Base-by-base conservation (phyloP, 768 basidiomycete species). In the Amanita exitialis region DNA sequence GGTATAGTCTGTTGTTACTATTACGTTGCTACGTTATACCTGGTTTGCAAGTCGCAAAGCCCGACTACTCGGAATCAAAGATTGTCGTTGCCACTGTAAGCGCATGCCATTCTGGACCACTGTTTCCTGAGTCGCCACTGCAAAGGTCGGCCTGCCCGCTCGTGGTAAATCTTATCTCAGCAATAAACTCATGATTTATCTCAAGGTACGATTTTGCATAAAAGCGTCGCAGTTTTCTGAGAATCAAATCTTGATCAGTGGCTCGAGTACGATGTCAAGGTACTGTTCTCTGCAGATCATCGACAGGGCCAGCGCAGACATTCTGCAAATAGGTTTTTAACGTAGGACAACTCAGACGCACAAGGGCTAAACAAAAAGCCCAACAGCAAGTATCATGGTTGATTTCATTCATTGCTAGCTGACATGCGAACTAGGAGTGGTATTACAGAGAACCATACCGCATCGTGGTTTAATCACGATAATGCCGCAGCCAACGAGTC, bases 51-150 rank as follows among this genome's bases (percentile, higher is more conserved):
- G 90, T 95, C 43, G 86, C 89, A 49, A 97, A 95, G 66, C 96
- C 96, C 4, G 96, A 99, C 62, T 98, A 98, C 60, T 96, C 93
- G 3, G 94, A 97, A 62, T 90, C 91, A 34, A 99, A 98, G 78
- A 96, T 99, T 57, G 92, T 99, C 6, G 79, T 98, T 9, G 95
- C 95, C 2, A 97, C 97, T 90, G 95, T 92, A 47, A 44, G 68
- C 52, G 3, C 10, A 27, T 37, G 13, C 23, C n/a, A 9, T 34
- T 36, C 12, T 25, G n/a, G 10, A 23, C 16, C 32, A 12, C 21
- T 10, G 16, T 36, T 46, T 21, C 12, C 23, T 36, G 34, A 47
- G 32, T n/a, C 10, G 27, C 38, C n/a, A 49, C 37, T 34, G 9
- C 23, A 36, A 57, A 94, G 91, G 92, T 98, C 53, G 96, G 96